Percentiles rank a stretch among this genome's conserved stretches.
Conservation (phyloP, 495 filamentous ascomycete genomes). For the Apodospora peruviana region DNA sequence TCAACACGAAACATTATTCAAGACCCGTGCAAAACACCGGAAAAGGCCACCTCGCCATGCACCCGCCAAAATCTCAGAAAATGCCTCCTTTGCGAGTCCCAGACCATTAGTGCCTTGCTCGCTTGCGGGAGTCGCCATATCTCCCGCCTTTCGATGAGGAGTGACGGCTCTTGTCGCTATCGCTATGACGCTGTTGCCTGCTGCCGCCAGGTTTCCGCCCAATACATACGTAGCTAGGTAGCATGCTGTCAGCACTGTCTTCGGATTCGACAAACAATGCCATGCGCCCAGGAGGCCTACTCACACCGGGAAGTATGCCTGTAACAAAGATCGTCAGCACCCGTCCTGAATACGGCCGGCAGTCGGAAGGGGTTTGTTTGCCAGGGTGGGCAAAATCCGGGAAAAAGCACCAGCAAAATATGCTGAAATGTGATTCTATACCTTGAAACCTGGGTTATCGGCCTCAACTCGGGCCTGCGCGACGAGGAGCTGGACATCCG, state of each 20-base stretch:
- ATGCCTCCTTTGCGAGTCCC: background rate
- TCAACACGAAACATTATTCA: too few species aligned
- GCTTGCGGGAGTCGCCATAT: constrained; percentile 17
- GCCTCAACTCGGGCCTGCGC: constrained; percentile 64
- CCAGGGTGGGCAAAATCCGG: too few species aligned
- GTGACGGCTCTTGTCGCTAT: constrained; percentile 15
- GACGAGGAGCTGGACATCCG: constrained; percentile 60
- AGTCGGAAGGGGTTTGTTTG: too few species aligned
- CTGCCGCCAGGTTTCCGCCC: constrained; percentile 42
- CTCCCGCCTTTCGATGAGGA: constrained; percentile 17
- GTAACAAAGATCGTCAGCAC: background rate
- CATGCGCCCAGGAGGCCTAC: too few species aligned
- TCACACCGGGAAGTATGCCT: constrained; percentile 73
- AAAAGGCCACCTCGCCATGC: constrained; percentile 5
- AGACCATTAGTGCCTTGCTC: constrained; percentile 1
- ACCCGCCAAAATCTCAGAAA: background rate
- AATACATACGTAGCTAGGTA: constrained; percentile 49
- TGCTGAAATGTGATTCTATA: too few species aligned
- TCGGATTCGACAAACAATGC: background rate
- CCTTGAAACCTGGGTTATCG: constrained; percentile 57
- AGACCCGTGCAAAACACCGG: too few species aligned
- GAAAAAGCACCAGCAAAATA: too few species aligned
- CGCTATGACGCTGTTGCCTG: constrained; percentile 15
- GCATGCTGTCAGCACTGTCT: constrained; percentile 5
- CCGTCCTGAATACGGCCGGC: background rate